Evolutionary conservation across 2,329 filamentous ascomycete genomes (phyloP), one percentile per base, ranked within the genome.

Genomic region (Annulohypoxylon truncatum): DNA sequence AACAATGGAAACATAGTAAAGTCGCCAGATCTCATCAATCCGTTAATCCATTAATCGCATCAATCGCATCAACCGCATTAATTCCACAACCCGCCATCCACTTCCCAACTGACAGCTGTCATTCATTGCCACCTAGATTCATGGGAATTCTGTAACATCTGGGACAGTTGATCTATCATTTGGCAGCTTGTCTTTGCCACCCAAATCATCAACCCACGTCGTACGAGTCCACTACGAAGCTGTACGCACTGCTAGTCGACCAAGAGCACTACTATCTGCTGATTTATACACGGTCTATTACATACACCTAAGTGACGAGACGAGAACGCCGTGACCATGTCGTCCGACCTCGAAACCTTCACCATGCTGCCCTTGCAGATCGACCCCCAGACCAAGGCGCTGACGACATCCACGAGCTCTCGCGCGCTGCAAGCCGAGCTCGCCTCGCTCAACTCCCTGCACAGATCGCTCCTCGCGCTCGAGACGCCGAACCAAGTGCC

Each of bases 321-420:
- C 42, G 6, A 10, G 10, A 29, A 3, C 35, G 26, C 60, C 29
- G 44, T 20, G 31, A 67, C 22, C 50, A 75, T 74, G 72, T 73
- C 64, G 58, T 67, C 73, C 4, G 74, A 76, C 40, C 67, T 72
- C 31, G 74, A 76, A 33, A 75, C 73, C 73, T 98, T 95, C 85
- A 92, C 89, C 72, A 88, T 93, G 74, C 89, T 97, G 76, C 92
- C 93, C 35, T 84, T 99, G 56, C 83, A 88, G 68, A 87, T 98
- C 79, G 92, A 97, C 82, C 88, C 92, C n/a, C 79, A 89, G 71
- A 91, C 91, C 76, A 97, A 97, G 83, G 84, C 89, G 73, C 85
- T 98, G 77, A 83, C 84, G 68, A 79, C 83, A 18, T 77, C 83
- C 62, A 77, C 82, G 64, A 72, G 77, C 24, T 70, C 78, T 51